phyloP scores from a whole-genome alignment of 1,284 basidiomycete species.

The Apiotrichum siamense region DNA sequence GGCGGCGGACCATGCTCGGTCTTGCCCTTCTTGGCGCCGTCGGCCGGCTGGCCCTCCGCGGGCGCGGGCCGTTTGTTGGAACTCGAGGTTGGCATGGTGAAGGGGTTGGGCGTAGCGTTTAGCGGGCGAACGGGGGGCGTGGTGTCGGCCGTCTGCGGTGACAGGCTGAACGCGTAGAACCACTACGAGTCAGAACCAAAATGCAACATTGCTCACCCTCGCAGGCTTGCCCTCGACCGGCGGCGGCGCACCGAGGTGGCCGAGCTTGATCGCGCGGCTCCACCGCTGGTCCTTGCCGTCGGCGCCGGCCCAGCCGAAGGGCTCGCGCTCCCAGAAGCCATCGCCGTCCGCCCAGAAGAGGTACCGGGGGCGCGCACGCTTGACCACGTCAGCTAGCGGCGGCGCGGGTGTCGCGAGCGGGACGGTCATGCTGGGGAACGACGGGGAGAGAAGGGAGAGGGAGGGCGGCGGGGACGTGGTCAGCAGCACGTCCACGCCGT shows the following conservation, averaged over 20 bases:
- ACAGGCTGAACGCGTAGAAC: slow-evolving; percentile 70
- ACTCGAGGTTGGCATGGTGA: slow-evolving; percentile 15
- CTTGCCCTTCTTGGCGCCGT: slow-evolving; percentile 50
- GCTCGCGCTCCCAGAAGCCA: slow-evolving; percentile 85
- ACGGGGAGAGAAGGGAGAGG: slow-evolving; percentile 61
- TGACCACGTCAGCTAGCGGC: slow-evolving; percentile 63
- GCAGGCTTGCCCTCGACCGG: slow-evolving; percentile 62
- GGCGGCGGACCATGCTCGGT: slow-evolving; percentile 52
- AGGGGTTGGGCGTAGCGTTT: slow-evolving; percentile 40
- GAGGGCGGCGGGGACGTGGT: slow-evolving; percentile 71
- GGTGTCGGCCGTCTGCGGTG: slow-evolving; percentile 44
- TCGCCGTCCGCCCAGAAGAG: slow-evolving; percentile 54
- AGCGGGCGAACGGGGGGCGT: slow-evolving; percentile 30
- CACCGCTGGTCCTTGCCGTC: slow-evolving; percentile 53
- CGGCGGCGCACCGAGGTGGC: slow-evolving; percentile 67
- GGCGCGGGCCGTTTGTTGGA: slow-evolving; percentile 59
- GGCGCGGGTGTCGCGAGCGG: slow-evolving; percentile 50
- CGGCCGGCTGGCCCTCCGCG: slow-evolving; percentile 23
- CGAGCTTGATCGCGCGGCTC: slow-evolving; percentile 74
- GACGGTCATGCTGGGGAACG: slow-evolving; percentile 51
- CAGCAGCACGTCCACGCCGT: slow-evolving; percentile 74
- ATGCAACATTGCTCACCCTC: no score
- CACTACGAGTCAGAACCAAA: no score
- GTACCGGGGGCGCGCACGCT: slow-evolving; percentile 42
- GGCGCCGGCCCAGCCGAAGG: slow-evolving; percentile 70